Base-by-base conservation (phyloP, 108 stramenopile species). In the Nitzschia sp. region DNA sequence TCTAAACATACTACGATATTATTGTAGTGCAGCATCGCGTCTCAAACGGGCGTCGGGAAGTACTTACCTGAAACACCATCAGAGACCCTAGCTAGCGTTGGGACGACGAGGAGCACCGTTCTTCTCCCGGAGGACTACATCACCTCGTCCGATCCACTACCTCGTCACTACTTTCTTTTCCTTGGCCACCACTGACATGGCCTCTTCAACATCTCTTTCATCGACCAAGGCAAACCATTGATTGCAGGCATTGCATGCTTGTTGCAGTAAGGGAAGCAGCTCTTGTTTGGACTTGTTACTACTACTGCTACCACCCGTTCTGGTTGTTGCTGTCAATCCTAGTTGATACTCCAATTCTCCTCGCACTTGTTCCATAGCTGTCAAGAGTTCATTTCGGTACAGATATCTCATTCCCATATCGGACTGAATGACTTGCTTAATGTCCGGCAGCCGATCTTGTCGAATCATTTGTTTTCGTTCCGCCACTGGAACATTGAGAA, bases 351-450 rank as follows among this genome's bases (percentile, higher is more conserved):
- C 41, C 17, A 78, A 38, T 64, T 84, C 83, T 9, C 78, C 80
- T 61, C 54, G 70, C 11, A 72, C 80, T 60, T 84, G 80, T 17
- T 78, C 80, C 50, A 63, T 36, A 28, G 69, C 73, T 29, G 83
- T 81, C 58, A 84, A 53, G 28, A 81, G 28, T 35, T 84, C 68
- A 53, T 84, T 84, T 44, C 83, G 68, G 13, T 70, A 56, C 34
- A 84, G 63, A 59, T 81, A 80, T 56, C 80, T 44, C 53, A 80
- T 36, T 35, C 79, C 83, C 78, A 82, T 79, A 59, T 82, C 74
- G 22, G 69, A 71, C 4, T 73, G 69, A 36, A 82, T 82, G 53
- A 82, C 81, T 30, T 63, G 68, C 47, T 82, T 82, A 5, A 82
- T 68, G 38, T 82, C 81, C 1, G 81, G 81, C 47, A 82, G 30